Evolutionary conservation across 176 grass and related monocot genomes (phyloP), one percentile per base, ranked within the genome.

Genomic region (Pontederia paniculata): DNA sequence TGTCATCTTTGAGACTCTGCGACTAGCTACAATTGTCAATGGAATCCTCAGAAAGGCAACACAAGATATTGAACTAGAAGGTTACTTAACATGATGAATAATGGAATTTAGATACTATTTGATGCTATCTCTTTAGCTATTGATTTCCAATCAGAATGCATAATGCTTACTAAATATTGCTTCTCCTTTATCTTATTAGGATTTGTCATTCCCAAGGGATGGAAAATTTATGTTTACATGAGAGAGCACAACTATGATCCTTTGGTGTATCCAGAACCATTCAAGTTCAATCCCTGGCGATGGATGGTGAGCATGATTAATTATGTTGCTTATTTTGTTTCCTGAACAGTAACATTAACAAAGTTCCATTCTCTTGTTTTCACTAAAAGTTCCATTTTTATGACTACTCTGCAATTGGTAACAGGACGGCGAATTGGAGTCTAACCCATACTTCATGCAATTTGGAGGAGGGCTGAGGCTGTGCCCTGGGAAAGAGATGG

Each of bases 231-330:
- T 44, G 64, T 67, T 2, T 67, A 54, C 28, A 8, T 42, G 10
- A 67, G 64, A 21, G 64, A 67, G 64, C 10, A 43, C 50, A 67
- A 67, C 49, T 67, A 67, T 16, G 64, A 67, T 67, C 50, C 64
- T 28, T 42, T 54, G 23, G 12, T 54, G 31, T 67, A 54, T 42
- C 64, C 64, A 9, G 50, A 67, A 53, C 64, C 64, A 53, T 54
- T 67, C 31, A 42, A 53, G 25, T 67, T 67, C 48, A 67, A 67
- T 43, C 64, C 64, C 14, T 67, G 64, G 64, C 52, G 50, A 67
- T 67, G 50, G 49, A 18, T 67, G 64, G 64, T 67, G 42, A 67
- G 49, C 2, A 43, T 42, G 16, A 9, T 11, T 12, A 23, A 50
- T 15, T 10, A 48, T 10, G 41, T 1, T 7, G 2, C 6, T 21